Conservation (phyloP, 768 basidiomycete genomes). For the Tubosaeta sp. region DNA sequence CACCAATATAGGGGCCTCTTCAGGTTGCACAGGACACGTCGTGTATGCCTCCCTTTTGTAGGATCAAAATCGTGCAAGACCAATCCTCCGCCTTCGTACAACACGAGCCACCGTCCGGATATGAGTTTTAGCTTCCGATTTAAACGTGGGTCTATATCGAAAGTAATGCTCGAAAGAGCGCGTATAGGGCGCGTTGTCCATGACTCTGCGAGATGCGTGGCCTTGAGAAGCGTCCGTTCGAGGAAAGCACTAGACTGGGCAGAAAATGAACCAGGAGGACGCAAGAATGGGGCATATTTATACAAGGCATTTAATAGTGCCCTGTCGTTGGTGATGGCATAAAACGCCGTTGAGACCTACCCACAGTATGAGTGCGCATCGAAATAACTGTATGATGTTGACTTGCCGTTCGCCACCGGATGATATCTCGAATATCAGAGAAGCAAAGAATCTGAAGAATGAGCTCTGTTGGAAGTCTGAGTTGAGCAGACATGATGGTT, state of each 20-base stretch:
- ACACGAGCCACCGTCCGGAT: conserved; percentile 1
- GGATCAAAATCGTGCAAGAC: not conserved
- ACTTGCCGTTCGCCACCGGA: not conserved
- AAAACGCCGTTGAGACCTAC: conserved; percentile 7
- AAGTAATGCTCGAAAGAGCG: not conserved
- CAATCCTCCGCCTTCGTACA: not conserved
- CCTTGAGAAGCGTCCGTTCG: conserved; percentile 1
- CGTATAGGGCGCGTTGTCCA: not conserved
- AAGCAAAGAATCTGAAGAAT: not conserved
- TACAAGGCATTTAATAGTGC: conserved; percentile 1
- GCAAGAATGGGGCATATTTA: not conserved
- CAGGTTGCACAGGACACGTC: not conserved
- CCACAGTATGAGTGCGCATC: not conserved
- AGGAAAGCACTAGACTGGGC: not conserved
- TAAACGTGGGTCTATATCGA: not conserved
- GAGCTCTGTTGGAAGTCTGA: not conserved
- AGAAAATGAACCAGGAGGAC: not conserved
- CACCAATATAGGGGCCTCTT: not conserved
- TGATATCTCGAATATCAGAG: no score
- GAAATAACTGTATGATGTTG: not conserved
- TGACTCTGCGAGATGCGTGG: not conserved
- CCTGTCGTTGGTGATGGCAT: not conserved
- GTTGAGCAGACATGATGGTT: not conserved
- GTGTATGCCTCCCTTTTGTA: not conserved
- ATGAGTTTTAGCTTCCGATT: not conserved